Conservation (phyloP, 2,329 filamentous ascomycete genomes). For the Sarocladium kiliense region DNA sequence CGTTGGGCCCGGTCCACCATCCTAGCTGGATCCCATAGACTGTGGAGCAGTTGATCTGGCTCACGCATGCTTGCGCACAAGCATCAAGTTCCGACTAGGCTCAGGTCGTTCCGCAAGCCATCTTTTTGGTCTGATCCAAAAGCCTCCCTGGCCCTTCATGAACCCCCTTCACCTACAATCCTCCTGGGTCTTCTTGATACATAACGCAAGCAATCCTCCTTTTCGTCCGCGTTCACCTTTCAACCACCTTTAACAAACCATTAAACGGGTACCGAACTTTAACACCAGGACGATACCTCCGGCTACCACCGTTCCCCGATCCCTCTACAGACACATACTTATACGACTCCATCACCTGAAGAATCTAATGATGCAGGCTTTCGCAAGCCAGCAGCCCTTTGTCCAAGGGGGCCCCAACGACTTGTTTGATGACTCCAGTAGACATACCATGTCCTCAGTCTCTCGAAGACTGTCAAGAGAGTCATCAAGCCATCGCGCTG, state of each 20-base stretch:
- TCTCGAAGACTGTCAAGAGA: conserved; percentile 43
- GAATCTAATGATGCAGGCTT: conserved; percentile 13
- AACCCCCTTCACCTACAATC: conserved; percentile 4
- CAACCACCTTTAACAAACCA: not conserved
- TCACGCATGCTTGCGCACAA: conserved; percentile 5
- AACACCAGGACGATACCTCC: not conserved
- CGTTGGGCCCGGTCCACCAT: conserved; percentile 4
- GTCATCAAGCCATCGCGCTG: conserved; percentile 44
- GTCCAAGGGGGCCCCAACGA: conserved; percentile 24
- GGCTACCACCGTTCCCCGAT: not conserved
- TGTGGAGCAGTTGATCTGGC: conserved; percentile 7
- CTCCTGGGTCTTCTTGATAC: not conserved
- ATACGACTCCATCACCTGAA: not conserved
- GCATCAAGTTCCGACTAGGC: conserved; percentile 9
- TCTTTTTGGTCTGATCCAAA: conserved; percentile 6
- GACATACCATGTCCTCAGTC: conserved; percentile 43
- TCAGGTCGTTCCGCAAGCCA: conserved; percentile 6
- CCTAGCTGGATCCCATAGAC: not conserved
- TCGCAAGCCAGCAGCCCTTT: not conserved
- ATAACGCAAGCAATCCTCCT: not conserved
- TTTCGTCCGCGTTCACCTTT: not conserved
- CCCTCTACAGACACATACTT: not conserved
- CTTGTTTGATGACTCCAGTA: conserved; percentile 46
- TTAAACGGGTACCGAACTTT: not conserved
- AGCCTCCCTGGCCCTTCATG: conserved; percentile 2